Evolutionary conservation across 1,284 basidiomycete genomes (phyloP).

Genomic region (Hemileia vastatrix): DNA sequence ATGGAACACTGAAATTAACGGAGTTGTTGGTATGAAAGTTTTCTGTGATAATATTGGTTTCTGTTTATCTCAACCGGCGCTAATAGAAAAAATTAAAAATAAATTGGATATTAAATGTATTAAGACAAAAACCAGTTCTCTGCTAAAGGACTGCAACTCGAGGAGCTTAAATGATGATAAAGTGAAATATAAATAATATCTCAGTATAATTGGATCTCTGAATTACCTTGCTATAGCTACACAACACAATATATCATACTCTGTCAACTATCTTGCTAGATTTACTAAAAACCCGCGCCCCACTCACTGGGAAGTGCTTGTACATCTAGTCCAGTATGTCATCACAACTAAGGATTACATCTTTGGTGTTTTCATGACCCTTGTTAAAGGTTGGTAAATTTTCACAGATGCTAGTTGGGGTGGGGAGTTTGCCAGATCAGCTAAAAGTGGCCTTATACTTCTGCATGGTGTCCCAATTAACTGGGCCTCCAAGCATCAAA

Average conservation of each 20-base stretch:
- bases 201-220: too few species aligned
- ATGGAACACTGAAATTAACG: not conserved
- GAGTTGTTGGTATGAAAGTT: not conserved
- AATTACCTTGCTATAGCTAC: not conserved
- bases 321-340: not conserved
- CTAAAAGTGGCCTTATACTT: not conserved
- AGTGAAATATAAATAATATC: too few species aligned
- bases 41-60: not conserved
- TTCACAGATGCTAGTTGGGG: constrained; percentile 17
- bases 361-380: not conserved
- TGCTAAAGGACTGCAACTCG: too few species aligned
- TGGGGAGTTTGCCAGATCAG: not conserved
- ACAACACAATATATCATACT: not conserved
- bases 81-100: not conserved
- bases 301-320: not conserved
- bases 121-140: not conserved
- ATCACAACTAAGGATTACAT: not conserved
- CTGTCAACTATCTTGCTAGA: not conserved
- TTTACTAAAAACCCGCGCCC: not conserved
- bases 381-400: too few species aligned
- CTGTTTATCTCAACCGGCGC: not conserved
- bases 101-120: too few species aligned
- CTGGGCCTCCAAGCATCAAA: constrained; percentile 1
- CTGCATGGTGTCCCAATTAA: not conserved
- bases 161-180: too few species aligned